Base-by-base conservation (phyloP, 768 basidiomycete genomes). In the Lentinula sp. region DNA sequence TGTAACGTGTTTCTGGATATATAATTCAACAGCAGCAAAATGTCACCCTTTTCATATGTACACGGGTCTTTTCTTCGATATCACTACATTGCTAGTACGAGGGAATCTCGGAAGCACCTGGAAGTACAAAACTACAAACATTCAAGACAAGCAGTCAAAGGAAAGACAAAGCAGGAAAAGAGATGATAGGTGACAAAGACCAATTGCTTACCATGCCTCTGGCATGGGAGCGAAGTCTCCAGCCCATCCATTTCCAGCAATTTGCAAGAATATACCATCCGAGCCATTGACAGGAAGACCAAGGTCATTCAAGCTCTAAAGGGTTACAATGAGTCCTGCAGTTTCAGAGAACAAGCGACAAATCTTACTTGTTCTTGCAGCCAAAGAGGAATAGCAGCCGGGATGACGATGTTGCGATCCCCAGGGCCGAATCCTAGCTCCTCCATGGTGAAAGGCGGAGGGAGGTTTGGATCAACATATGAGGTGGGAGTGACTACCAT, bases 231-330 rank as follows among this genome's bases (percentile, higher is more conserved):
- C 77, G 68, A 89, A 88, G 68, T 91, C 89, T 54, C 84, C 84
- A 18, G 80, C 81, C 91, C 91, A 93, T 15, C 90, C 89, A 62
- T 84, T 88, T 28, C 83, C 84, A 48, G 79, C 79, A 75, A 89
- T 81, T 65, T 88, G 85, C 64, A 95, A 72, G 75, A 98, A 95
- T 57, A 96, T 88, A 11, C 89, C 91, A 66, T 98, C 95, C 3
- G 88, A 90, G 48, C 95, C 95, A 66, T 95, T 95, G 40, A 86
- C 78, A n/a, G 95, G 95, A 57, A 97, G 76, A 15, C 95, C 93
- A 13, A 98, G 84, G 71, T 98, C 95, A 15, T 87, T 85, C 64
- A 95, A 75, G 69, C 85, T 94, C 91, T 96, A 73, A 50, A 56
- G 62, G 59, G 52, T 40, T 31, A 28, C 28, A 39, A 28, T 60